phyloP scores from a whole-genome alignment of 2,329 filamentous ascomycete genomes.

The Xylaria sp. region DNA sequence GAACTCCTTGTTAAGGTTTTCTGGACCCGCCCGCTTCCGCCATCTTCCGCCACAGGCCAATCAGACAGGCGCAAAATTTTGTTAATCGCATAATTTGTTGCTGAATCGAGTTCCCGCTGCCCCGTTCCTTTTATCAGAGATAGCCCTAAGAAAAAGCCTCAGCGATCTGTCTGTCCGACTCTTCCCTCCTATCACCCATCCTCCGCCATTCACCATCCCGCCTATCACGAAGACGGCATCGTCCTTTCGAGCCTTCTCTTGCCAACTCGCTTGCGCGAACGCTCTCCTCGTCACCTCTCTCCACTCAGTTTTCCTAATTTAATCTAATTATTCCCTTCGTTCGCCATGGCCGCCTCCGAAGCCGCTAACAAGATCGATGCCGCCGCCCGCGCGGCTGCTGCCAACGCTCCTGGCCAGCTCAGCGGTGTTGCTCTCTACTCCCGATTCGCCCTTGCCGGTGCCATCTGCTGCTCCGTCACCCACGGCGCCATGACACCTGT shows the following conservation, averaged over 20 bases:
- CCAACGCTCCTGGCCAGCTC: conserved; percentile 42
- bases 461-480: conserved; percentile 97
- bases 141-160: conserved; percentile 35
- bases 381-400: conserved; percentile 39
- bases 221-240: conserved; percentile 29
- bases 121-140: conserved; percentile 30
- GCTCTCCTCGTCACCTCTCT: conserved; percentile 37
- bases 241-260: conserved; percentile 19
- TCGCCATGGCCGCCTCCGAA: conserved; percentile 43
- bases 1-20: conserved; percentile 28
- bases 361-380: conserved; percentile 44
- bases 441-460: conserved; percentile 95
- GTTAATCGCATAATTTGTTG: conserved; percentile 32
- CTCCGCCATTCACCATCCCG: conserved; percentile 12
- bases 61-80: conserved; percentile 25
- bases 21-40: conserved; percentile 20
- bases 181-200: conserved; percentile 23
- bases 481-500: conserved; percentile 97
- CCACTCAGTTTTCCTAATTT: conserved; percentile 42
- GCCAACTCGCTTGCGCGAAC: conserved; percentile 9
- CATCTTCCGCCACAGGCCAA: conserved; percentile 22
- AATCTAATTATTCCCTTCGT: conserved; percentile 14
- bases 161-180: conserved; percentile 23
- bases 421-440: conserved; percentile 75
- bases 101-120: conserved; percentile 23